Conservation (phyloP, 1,284 basidiomycete species). For the Cutaneotrichosporon arboriforme region DNA sequence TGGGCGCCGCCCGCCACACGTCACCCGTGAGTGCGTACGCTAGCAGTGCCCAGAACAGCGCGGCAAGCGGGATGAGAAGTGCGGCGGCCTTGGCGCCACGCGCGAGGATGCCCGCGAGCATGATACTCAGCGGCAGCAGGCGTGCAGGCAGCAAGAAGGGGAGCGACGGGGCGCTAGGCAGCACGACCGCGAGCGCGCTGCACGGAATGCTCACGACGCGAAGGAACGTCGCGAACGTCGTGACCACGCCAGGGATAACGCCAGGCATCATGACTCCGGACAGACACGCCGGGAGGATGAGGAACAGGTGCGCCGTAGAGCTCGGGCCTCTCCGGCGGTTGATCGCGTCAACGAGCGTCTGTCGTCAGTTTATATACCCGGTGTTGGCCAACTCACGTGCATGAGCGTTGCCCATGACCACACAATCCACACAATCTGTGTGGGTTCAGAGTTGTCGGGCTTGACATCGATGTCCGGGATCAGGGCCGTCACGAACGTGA, state of each 20-base stretch:
- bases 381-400: slow-evolving; percentile 5
- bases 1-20: slow-evolving; percentile 10
- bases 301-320: slow-evolving; percentile 11
- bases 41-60: slow-evolving; percentile 12
- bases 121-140: slow-evolving; percentile 15
- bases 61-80: slow-evolving; percentile 15
- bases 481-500: slow-evolving; percentile 18
- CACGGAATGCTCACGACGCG: slow-evolving; percentile 13
- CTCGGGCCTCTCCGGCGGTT: slow-evolving; percentile 12
- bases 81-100: slow-evolving; percentile 19
- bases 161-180: slow-evolving; percentile 12
- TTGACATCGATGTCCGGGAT: slow-evolving; percentile 15
- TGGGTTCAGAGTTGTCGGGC: slow-evolving; percentile 9
- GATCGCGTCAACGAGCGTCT: slow-evolving; percentile 15
- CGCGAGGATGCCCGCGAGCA: slow-evolving; percentile 18
- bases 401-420: slow-evolving; percentile 15
- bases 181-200: slow-evolving; percentile 15
- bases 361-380: not conserved
- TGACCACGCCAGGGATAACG: not conserved
- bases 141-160: slow-evolving; percentile 15
- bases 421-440: slow-evolving; percentile 15
- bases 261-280: slow-evolving; percentile 10
- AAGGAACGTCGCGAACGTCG: slow-evolving; percentile 6
- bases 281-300: slow-evolving; percentile 17
- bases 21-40: slow-evolving; percentile 20